Base-by-base conservation (phyloP, 148 eudicot species). In the Spergularia marina region DNA sequence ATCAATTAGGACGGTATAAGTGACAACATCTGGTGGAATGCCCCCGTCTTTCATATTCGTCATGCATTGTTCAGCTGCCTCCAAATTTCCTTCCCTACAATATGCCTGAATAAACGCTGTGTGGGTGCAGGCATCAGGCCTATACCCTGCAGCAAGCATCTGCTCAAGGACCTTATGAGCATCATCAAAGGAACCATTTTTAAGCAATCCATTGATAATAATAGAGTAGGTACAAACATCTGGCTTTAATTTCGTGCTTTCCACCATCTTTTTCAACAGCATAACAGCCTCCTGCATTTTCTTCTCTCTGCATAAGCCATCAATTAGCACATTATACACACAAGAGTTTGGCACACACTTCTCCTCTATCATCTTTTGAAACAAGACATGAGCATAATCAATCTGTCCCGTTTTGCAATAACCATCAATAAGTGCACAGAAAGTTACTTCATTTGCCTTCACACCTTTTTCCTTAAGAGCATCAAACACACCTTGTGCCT, bases 91-190 rank as follows among this genome's bases (percentile, higher is more conserved):
- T 74, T 74, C 81, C 76, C 71, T 88, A 82, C 87, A 89, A 82
- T 88, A 83, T 30, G 96, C 98, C 53, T 85, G 83, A 61, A 91
- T 83, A 86, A 89, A 89, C 5, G 87, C 76, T 76, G 98, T 93
- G 79, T 89, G 87, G 47, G 78, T 83, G 74, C 91, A 91, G 40
- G 85, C 89, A 77, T 93, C 98, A 59, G 98, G 93, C 81, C 80
- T 87, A 80, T 76, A 75, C 44, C 93, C 98, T 53, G 75, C 77
- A 57, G 88, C 75, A 62, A 84, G 74, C 93, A 93, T 87, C 76
- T 85, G 80, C 53, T 80, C 74, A 40, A 90, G 78, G 63, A 87
- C 47, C 61, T 80, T 84, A 76, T 86, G 65, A 78, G 98, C 98
- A 54, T 70, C 72, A 65, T 84, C 90, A 86, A 90, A 84, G 53